A percentile compares a stretch with the other conserved stretches of the same genome.
Evolutionary conservation across 176 grass and related monocot genomes (phyloP).

Genomic region (Ampelocalamus luodianensis): DNA sequence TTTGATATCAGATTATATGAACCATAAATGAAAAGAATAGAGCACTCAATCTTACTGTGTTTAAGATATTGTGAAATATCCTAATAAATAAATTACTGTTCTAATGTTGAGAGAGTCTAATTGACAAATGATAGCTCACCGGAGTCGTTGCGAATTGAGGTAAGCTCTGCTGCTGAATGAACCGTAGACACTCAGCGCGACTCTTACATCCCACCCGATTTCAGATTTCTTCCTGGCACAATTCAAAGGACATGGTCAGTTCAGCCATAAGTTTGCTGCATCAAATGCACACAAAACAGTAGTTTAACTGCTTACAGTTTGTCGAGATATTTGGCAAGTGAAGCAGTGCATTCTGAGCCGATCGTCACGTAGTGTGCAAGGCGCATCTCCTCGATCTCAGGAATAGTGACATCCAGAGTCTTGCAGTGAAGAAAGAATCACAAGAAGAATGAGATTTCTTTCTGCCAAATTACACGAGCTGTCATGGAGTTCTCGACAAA

Average conservation of each 20-base stretch:
- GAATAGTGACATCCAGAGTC: slow-evolving; percentile 80
- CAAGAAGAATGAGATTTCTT: not conserved
- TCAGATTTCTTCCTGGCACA: slow-evolving; percentile 62
- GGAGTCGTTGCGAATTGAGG: slow-evolving; percentile 84
- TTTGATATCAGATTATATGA: not conserved
- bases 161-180: slow-evolving; percentile 92
- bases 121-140: slow-evolving; percentile 36
- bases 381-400: slow-evolving; percentile 98
- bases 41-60: not conserved
- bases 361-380: slow-evolving; percentile 94
- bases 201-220: slow-evolving; percentile 85
- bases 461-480: not conserved
- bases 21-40: not conserved
- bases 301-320: slow-evolving; percentile 56
- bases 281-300: not conserved
- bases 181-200: slow-evolving; percentile 74
- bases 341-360: slow-evolving; percentile 84
- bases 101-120: not conserved
- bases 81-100: not conserved
- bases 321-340: slow-evolving; percentile 77
- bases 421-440: slow-evolving; percentile 13
- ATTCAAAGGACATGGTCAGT: not conserved
- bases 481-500: not conserved
- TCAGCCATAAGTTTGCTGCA: not conserved
- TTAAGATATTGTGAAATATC: not conserved